A percentile compares a stretch with the other conserved stretches of the same genome.
Conservation (phyloP, 371 early-diverging fungal genomes). For the Syncephalastrum racemosum region DNA sequence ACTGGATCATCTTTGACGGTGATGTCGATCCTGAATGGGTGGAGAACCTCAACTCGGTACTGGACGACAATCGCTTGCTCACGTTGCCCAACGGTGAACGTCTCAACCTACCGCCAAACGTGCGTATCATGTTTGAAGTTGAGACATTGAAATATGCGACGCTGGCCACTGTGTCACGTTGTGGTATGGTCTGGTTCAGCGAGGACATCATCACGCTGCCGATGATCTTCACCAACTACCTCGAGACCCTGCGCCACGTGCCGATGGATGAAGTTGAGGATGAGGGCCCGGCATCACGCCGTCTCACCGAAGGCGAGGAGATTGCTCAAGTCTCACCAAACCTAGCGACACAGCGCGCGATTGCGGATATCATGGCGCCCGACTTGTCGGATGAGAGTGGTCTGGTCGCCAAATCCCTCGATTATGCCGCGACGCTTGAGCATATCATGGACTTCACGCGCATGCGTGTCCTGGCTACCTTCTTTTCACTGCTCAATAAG, state of each 20-base stretch:
- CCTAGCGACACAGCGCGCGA: slow-evolving; percentile 69
- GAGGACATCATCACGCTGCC: slow-evolving; percentile 83
- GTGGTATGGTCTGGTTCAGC: slow-evolving; percentile 99
- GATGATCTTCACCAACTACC: slow-evolving; percentile 85
- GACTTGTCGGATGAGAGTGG: slow-evolving; percentile 73
- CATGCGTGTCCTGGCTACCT: slow-evolving; percentile 81
- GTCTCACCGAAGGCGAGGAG: slow-evolving; percentile 50
- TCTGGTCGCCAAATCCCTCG: slow-evolving; percentile 74
- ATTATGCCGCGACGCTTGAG: slow-evolving; percentile 68
- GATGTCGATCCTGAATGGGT: slow-evolving; percentile 99
- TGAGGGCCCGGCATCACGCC: slow-evolving; percentile 41
- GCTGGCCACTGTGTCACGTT: slow-evolving; percentile 97
- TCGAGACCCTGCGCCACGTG: slow-evolving; percentile 73
- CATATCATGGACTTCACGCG: slow-evolving; percentile 98
- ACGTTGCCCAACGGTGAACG: slow-evolving; percentile 99
- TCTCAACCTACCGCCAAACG: slow-evolving; percentile 91
- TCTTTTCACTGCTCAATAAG: slow-evolving; percentile 91
- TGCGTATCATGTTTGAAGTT: slow-evolving; percentile 99
- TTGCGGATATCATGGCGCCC: slow-evolving; percentile 72
- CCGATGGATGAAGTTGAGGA: slow-evolving; percentile 87
- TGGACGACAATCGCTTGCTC: slow-evolving; percentile 96
- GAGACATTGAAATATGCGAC: slow-evolving; percentile 96
- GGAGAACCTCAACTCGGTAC: slow-evolving; percentile 97
- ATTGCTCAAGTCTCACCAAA: slow-evolving; percentile 58
- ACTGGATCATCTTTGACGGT: slow-evolving; percentile 99